phyloP scores from a whole-genome alignment of 352 stramenopile species.

The Elongisporangium senticosum region DNA sequence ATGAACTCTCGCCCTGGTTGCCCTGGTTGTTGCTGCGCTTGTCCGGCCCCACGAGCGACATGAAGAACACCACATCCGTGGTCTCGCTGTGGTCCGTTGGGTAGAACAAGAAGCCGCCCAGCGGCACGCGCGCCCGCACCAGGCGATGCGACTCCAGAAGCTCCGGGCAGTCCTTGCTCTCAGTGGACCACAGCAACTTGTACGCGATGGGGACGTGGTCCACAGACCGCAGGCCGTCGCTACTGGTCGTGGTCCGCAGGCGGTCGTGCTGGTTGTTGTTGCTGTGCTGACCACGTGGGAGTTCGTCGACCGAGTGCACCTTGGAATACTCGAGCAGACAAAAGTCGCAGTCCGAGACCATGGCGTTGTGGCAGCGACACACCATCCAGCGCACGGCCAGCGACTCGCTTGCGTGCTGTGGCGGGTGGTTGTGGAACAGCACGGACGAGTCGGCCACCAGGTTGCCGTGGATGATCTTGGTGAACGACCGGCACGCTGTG shows the following conservation, averaged over 20 bases:
- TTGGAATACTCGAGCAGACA: slow-evolving; percentile 72
- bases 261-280: slow-evolving; percentile 30
- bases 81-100: slow-evolving; percentile 44
- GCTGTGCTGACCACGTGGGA: slow-evolving; percentile 22
- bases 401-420: slow-evolving; percentile 17
- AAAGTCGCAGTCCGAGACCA: slow-evolving; percentile 68
- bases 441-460: slow-evolving; percentile 67
- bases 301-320: slow-evolving; percentile 45
- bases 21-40: slow-evolving; percentile 12
- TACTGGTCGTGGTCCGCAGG: slow-evolving; percentile 3
- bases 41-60: slow-evolving; percentile 31
- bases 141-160: slow-evolving; percentile 58
- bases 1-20: slow-evolving; percentile 7
- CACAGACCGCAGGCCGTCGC: slow-evolving; percentile 11
- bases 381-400: slow-evolving; percentile 69
- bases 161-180: slow-evolving; percentile 61
- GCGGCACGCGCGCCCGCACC: slow-evolving; percentile 45
- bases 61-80: slow-evolving; percentile 77
- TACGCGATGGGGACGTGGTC: slow-evolving; percentile 45
- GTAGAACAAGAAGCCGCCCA: slow-evolving; percentile 70
- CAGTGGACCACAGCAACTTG: slow-evolving; percentile 66
- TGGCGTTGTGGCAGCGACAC: slow-evolving; percentile 53
- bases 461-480: slow-evolving; percentile 67
- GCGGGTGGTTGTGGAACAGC: slow-evolving; percentile 52
- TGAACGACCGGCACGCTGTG: slow-evolving; percentile 61